A percentile compares a stretch with the other conserved stretches of the same genome.
phyloP scores from a whole-genome alignment of 352 stramenopile genomes.

The Pythium pectinolyticum region DNA sequence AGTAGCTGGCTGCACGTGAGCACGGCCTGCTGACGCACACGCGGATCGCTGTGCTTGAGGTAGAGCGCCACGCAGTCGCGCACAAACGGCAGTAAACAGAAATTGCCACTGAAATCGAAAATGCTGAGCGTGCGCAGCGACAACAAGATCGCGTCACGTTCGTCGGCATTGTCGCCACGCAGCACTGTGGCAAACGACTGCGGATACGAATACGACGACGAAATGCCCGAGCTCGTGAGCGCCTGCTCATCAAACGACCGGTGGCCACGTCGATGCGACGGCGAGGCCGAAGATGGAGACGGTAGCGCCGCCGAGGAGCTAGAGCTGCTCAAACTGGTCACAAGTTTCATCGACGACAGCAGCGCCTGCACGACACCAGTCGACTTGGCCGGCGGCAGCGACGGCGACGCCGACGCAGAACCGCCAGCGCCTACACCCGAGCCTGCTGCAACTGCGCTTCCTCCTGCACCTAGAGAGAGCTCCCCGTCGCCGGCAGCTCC shows the following conservation, averaged over 20 bases:
- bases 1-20: conserved; percentile 81
- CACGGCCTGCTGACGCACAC: conserved; percentile 90
- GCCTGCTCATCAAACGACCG: conserved; percentile 29
- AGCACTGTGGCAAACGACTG: conserved; percentile 38
- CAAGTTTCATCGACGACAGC: conserved; percentile 71
- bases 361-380: conserved; percentile 65
- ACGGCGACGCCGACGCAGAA: conserved; percentile 14
- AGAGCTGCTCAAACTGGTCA: background rate
- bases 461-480: no score
- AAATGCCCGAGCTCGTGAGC: conserved; percentile 1
- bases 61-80: conserved; percentile 93
- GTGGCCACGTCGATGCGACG: background rate
- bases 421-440: no score
- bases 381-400: conserved; percentile 35
- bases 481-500: conserved; percentile 16
- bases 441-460: no score
- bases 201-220: background rate
- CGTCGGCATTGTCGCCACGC: conserved; percentile 76
- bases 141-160: conserved; percentile 84
- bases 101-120: conserved; percentile 92
- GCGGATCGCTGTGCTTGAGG: conserved; percentile 86
- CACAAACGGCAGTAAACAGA: conserved; percentile 95
- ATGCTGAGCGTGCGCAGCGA: conserved; percentile 92
- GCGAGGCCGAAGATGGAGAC: conserved; percentile 23
- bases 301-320: conserved; percentile 31